Conservation (phyloP, 768 basidiomycete genomes). For the Psilocybe subaeruginosa region DNA sequence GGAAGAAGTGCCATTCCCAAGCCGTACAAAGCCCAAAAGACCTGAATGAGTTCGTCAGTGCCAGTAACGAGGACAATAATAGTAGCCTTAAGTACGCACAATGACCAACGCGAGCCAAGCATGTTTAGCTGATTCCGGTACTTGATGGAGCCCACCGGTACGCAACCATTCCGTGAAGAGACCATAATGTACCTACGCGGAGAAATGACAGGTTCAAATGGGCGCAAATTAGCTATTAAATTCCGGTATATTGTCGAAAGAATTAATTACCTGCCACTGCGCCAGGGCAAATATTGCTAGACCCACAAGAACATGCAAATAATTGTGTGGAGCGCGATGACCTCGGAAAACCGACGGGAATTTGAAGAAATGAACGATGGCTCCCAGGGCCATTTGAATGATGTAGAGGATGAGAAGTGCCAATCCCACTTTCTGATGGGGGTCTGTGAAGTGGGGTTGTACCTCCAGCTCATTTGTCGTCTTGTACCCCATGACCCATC, state of each 20-base stretch:
- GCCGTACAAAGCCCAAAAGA: conserved; percentile 50
- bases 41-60: conserved; percentile 27
- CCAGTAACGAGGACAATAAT: background rate
- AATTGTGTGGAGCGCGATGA: conserved; percentile 54
- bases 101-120: conserved; percentile 51
- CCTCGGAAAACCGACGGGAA: conserved; percentile 36
- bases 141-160: conserved; percentile 35
- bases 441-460: conserved; percentile 40
- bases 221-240: conserved; percentile 1
- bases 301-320: conserved; percentile 57
- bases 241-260: background rate
- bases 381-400: conserved; percentile 49
- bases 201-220: conserved; percentile 10
- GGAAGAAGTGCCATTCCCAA: conserved; percentile 46
- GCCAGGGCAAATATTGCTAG: conserved; percentile 56
- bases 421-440: conserved; percentile 55
- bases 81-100: conserved; percentile 26
- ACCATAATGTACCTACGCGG: conserved; percentile 48
- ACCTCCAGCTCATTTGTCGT: conserved; percentile 32
- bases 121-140: conserved; percentile 41
- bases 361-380: conserved; percentile 58
- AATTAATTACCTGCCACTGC: conserved; percentile 45
- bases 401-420: conserved; percentile 58
- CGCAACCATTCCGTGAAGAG: conserved; percentile 48
- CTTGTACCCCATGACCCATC: conserved; percentile 46